Percentiles rank a stretch among this genome's conserved stretches.
Evolutionary conservation across 1,284 basidiomycete species (phyloP).

Genomic region (Blastosporella zonata): DNA sequence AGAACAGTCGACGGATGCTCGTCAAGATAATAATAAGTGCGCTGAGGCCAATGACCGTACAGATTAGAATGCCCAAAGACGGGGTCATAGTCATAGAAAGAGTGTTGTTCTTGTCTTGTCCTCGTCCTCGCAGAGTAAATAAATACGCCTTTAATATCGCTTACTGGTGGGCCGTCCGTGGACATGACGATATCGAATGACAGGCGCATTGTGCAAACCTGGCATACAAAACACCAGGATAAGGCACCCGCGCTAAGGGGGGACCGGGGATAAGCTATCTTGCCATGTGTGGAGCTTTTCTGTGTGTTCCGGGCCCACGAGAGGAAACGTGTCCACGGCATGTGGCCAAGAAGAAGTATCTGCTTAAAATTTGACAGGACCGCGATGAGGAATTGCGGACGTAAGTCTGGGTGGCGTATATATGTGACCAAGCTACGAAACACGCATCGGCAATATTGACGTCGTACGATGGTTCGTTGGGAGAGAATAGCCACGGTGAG

Average conservation of each 20-base stretch:
- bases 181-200: conserved; percentile 11
- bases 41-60: background rate
- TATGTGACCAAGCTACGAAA: background rate
- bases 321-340: conserved; percentile 10
- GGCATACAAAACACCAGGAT: conserved; percentile 7
- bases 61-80: background rate
- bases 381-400: conserved; percentile 3
- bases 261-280: conserved; percentile 12
- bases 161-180: conserved; percentile 13
- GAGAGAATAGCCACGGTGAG: background rate
- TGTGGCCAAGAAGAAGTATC: conserved; percentile 13
- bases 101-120: background rate
- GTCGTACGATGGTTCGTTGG: background rate
- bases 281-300: conserved; percentile 7
- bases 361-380: conserved; percentile 6
- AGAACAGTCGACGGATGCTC: conserved; percentile 18
- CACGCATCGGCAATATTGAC: background rate
- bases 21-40: background rate
- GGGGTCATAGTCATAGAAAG: conserved; percentile 4
- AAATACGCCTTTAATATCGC: conserved; percentile 7
- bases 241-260: conserved; percentile 11
- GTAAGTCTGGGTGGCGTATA: conserved; percentile 8
- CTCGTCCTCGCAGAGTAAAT: conserved; percentile 1
- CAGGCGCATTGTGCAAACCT: conserved; percentile 8
- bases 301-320: conserved; percentile 3